Evolutionary conservation across 306 rosid species (phyloP).

Genomic region (Elaeagnus macrophylla): DNA sequence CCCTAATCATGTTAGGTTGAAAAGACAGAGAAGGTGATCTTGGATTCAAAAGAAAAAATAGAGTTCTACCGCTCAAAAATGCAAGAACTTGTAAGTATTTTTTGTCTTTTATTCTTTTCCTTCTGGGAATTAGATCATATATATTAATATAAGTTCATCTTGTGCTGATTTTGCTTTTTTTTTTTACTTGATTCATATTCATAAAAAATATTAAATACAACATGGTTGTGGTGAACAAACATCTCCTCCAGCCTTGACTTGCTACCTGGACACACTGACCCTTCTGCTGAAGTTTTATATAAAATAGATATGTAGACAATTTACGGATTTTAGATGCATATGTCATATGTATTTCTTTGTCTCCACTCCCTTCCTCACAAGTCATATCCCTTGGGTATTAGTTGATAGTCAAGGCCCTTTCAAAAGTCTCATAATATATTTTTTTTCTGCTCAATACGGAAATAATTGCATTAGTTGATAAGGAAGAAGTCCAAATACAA

Average conservation of each 20-base stretch:
- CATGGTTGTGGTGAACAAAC: neutral
- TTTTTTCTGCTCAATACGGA: no score
- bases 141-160: neutral
- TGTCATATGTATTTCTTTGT: neutral
- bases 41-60: constrained; percentile 88
- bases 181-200: neutral
- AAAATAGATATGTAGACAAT: neutral
- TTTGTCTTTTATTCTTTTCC: constrained; percentile 19
- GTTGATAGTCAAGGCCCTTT: neutral
- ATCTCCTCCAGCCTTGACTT: neutral
- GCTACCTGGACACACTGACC: neutral
- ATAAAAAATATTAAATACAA: neutral
- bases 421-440: no score
- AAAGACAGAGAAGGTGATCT: constrained; percentile 38
- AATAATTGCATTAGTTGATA: no score
- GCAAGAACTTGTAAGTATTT: constrained; percentile 89
- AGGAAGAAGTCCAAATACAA: no score
- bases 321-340: neutral
- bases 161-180: neutral
- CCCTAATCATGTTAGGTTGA: constrained; percentile 43
- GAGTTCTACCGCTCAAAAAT: constrained; percentile 74
- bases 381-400: constrained; percentile 1
- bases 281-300: neutral
- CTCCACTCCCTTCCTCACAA: neutral
- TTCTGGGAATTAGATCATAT: constrained; percentile 11